Percentiles rank a stretch among this genome's conserved stretches.
phyloP scores from a whole-genome alignment of 2,329 filamentous ascomycete genomes.

The Aspergillus neoniger region DNA sequence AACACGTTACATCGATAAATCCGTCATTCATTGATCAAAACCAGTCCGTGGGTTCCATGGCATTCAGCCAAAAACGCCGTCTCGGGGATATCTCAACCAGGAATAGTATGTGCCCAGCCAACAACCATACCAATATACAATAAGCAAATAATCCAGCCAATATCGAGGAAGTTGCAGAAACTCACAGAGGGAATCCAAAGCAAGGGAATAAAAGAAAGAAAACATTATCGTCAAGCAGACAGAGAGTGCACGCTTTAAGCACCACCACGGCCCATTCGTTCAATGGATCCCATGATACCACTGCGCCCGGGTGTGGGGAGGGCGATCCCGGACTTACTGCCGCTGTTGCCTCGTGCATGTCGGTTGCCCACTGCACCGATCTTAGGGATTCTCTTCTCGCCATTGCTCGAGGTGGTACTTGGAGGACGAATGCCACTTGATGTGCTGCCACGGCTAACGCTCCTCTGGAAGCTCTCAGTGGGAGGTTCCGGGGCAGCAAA shows the following conservation, averaged over 20 bases:
- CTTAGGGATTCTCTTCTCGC: conserved; percentile 34
- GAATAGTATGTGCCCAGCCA: conserved; percentile 5
- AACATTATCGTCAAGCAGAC: neutral
- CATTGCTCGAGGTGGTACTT: conserved; percentile 23
- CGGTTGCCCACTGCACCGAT: conserved; percentile 32
- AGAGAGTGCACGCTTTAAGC: conserved; percentile 11
- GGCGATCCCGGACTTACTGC: conserved; percentile 40
- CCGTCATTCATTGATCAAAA: neutral
- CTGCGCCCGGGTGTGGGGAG: conserved; percentile 56
- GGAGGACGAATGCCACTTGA: conserved; percentile 37
- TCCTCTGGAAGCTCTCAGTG: conserved; percentile 26
- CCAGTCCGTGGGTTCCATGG: neutral
- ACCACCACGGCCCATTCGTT: conserved; percentile 72
- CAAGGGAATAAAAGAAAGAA: neutral
- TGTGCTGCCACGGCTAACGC: conserved; percentile 26
- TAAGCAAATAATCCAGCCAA: neutral
- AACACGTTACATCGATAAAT: neutral
- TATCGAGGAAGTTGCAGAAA: neutral
- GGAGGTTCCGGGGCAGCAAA: conserved; percentile 15
- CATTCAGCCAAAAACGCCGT: conserved; percentile 1
- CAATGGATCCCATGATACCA: conserved; percentile 81
- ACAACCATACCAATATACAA: conserved; percentile 1
- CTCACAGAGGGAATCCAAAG: neutral
- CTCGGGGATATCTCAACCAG: conserved; percentile 10
- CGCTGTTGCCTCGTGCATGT: conserved; percentile 39